Conservation (phyloP, 352 stramenopile species). For the Phytophthora rubi region DNA sequence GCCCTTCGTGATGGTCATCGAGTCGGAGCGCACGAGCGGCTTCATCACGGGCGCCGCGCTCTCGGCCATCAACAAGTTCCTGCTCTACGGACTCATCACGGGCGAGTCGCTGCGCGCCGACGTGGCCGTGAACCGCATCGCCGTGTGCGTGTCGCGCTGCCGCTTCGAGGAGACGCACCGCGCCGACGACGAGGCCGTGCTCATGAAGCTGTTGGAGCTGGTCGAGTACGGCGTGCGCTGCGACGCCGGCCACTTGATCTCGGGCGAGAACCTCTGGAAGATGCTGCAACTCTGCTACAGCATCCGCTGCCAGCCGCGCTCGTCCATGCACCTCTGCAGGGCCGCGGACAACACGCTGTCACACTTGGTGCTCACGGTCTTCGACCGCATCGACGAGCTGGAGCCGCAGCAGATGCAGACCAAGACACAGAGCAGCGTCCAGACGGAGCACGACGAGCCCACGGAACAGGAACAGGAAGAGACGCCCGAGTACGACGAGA, state of each 20-base stretch:
- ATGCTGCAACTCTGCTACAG: constrained; percentile 97
- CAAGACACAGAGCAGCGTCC: background rate
- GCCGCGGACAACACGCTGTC: constrained; percentile 96
- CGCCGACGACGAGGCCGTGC: constrained; percentile 91
- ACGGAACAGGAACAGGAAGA: constrained; percentile 11
- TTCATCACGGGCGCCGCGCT: constrained; percentile 97
- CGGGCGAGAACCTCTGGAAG: constrained; percentile 93
- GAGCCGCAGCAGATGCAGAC: constrained; percentile 27
- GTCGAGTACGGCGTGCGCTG: constrained; percentile 95
- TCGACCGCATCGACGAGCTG: constrained; percentile 90
- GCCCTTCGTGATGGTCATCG: constrained; percentile 97
- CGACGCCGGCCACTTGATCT: constrained; percentile 90
- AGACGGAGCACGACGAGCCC: background rate
- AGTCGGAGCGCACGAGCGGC: constrained; percentile 94
- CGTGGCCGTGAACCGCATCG: constrained; percentile 95
- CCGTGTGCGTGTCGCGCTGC: constrained; percentile 92
- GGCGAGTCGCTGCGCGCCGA: constrained; percentile 85
- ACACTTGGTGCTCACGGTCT: constrained; percentile 97
- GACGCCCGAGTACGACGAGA: constrained; percentile 27
- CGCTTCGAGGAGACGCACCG: constrained; percentile 96
- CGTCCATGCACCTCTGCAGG: constrained; percentile 91
- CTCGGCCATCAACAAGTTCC: constrained; percentile 98
- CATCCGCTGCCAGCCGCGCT: constrained; percentile 91
- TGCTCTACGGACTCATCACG: constrained; percentile 97
- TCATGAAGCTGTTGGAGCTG: constrained; percentile 97